Percentiles rank a stretch among this genome's conserved stretches.
Evolutionary conservation across 1,284 basidiomycete genomes (phyloP).

Genomic region (Fomitopsis palustris): DNA sequence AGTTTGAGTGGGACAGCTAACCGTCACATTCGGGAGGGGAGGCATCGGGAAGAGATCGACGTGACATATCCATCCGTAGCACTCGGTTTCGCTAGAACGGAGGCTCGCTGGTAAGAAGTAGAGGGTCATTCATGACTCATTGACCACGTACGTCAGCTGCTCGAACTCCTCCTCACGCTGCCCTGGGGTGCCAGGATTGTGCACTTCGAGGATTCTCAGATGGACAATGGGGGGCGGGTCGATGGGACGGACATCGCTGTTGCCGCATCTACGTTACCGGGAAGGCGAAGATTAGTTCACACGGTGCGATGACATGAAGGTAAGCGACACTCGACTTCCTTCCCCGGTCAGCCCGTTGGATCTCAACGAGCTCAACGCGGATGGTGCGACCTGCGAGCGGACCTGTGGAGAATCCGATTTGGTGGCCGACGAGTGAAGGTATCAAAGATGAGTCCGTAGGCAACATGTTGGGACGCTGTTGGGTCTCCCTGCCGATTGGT

Average conservation of each 20-base stretch:
- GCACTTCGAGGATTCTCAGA: conserved; percentile 25
- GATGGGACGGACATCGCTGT: conserved; percentile 37
- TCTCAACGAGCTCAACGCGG: not conserved
- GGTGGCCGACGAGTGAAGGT: not conserved
- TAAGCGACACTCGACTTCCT: not conserved
- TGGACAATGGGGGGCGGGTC: conserved; percentile 41
- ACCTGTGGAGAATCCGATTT: not conserved
- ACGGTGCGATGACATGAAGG: too few relatives aligned
- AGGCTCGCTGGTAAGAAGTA: not conserved
- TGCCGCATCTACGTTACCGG: conserved; percentile 26
- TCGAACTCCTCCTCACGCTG: conserved; percentile 32
- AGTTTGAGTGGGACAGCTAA: too few relatives aligned
- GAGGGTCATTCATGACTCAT: conserved; percentile 20
- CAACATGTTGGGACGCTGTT: too few relatives aligned
- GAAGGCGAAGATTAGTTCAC: too few relatives aligned
- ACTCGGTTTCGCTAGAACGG: conserved; percentile 36
- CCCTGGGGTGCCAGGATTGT: conserved; percentile 20
- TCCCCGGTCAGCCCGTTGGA: not conserved
- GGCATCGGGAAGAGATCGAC: conserved; percentile 59
- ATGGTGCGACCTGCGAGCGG: not conserved
- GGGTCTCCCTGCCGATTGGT: too few relatives aligned
- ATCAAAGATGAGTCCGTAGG: not conserved
- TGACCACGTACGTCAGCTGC: conserved; percentile 23
- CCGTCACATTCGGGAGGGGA: too few relatives aligned
- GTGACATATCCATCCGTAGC: conserved; percentile 54